A percentile compares a stretch with the other conserved stretches of the same genome.
Evolutionary conservation across 2,329 filamentous ascomycete genomes (phyloP).

Genomic region (Fusarium denticulatum): DNA sequence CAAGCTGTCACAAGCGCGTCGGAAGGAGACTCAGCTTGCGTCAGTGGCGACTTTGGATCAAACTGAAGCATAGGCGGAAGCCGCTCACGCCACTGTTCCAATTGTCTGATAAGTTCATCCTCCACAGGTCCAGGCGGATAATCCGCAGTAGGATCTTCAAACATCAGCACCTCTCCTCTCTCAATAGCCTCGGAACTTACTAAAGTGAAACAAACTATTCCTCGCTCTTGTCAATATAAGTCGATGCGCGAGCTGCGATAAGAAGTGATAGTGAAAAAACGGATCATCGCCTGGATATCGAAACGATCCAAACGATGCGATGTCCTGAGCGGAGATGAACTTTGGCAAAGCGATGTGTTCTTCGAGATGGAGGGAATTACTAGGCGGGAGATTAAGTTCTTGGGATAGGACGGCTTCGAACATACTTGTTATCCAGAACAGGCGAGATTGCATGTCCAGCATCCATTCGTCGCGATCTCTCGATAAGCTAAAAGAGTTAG

Average conservation of each 20-base stretch:
- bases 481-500: neutral
- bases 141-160: neutral
- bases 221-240: conserved; percentile 27
- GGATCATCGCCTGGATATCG: conserved; percentile 32
- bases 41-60: conserved; percentile 16
- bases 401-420: conserved; percentile 30
- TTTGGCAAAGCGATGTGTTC: conserved; percentile 28
- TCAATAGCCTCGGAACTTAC: neutral
- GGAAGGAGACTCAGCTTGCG: conserved; percentile 11
- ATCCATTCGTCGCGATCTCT: conserved; percentile 31
- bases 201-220: conserved; percentile 24
- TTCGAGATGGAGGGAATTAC: conserved; percentile 19
- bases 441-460: conserved; percentile 33
- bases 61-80: conserved; percentile 24
- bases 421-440: conserved; percentile 38
- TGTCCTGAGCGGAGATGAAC: conserved; percentile 29
- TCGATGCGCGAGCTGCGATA: conserved; percentile 32
- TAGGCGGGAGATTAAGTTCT: conserved; percentile 24
- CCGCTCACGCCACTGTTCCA: conserved; percentile 24
- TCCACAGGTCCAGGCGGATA: conserved; percentile 29
- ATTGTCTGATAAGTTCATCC: conserved; percentile 26
- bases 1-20: conserved; percentile 21
- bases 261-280: conserved; percentile 31
- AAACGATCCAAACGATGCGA: conserved; percentile 28
- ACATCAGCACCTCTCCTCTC: neutral